Evolutionary conservation across 345 rosid genomes (phyloP), one percentile per base, ranked within the genome.

Genomic region (Boechera stricta): DNA sequence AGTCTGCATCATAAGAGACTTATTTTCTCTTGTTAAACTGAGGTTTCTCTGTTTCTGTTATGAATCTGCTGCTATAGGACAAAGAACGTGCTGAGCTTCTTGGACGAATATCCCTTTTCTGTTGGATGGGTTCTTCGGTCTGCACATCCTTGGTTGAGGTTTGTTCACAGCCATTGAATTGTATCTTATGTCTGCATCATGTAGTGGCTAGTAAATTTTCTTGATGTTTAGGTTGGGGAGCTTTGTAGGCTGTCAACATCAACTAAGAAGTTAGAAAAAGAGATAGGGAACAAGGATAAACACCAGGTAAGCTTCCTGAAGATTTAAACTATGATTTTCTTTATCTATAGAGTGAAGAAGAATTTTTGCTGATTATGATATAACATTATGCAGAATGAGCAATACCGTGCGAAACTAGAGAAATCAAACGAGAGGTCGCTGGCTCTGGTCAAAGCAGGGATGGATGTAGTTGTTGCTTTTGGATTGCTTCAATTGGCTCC

Each of bases 401-500:
- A 92, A 67, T 91, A 89, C 77, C 53, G 82, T 18, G 83, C 86
- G 2, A 89, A 89, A 77, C 84, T 92, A 67, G 52, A 86, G 79
- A 86, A 87, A 54, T 91, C 99, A 39, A 91, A 88, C 66, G 97
- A 91, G 74, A 91, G 99, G 87, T 85, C 99, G 21, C 78, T 92
- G 39, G 95, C 94, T 41, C 84, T 94, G 66, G 69, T 92, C 36
- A 94, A 94, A 86, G 84, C 98, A 16, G 90, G 82, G 66, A 85
- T 94, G 87, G 98, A 94, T 74, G 76, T 88, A 16, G 97, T 90
- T 62, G 98, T 94, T 16, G 97, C 98, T 4, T 85, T 67, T 11
- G 98, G 98, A 24, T 90, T 94, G 57, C 98, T 94, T 72, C 98
- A 89, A 49, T 63, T 92, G 82, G 87, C 97, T 36, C 98, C 98